Percentiles rank a stretch among this genome's conserved stretches.
phyloP scores from a whole-genome alignment of 2,329 filamentous ascomycete species.

The Pestalotiopsis sp. region DNA sequence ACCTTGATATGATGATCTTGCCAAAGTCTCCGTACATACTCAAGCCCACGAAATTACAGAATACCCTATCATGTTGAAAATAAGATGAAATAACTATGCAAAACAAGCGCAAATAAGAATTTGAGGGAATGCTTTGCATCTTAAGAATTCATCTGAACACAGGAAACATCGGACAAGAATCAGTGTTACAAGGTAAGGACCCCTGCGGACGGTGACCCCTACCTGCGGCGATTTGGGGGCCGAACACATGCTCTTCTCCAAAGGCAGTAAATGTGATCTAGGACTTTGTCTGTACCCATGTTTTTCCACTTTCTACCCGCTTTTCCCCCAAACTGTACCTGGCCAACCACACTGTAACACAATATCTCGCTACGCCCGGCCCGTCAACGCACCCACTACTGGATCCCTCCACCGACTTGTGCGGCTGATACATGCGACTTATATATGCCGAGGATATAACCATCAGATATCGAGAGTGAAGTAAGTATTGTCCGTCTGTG shows the following conservation, averaged over 20 bases:
- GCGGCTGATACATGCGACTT: not conserved
- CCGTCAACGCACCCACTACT: not conserved
- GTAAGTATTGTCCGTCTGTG: not conserved
- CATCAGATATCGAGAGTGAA: not conserved
- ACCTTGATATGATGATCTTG: no score
- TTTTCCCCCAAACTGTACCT: not conserved
- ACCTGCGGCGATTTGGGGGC: not conserved
- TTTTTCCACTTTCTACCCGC: not conserved
- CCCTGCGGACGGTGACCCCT: not conserved
- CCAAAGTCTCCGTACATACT: no score
- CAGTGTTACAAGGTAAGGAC: not conserved
- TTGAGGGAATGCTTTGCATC: no score
- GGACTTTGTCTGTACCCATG: not conserved
- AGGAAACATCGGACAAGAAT: not conserved
- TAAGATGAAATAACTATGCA: no score
- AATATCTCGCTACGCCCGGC: not conserved
- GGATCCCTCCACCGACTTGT: not conserved
- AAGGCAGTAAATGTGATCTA: not conserved
- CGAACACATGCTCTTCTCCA: not conserved
- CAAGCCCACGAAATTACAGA: no score
- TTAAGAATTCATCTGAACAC: not conserved
- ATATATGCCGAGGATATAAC: not conserved
- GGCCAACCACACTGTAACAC: not conserved
- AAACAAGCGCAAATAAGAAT: no score
- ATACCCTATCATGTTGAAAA: no score